A percentile compares a stretch with the other conserved stretches of the same genome.
Conservation (phyloP, 2,329 filamentous ascomycete species). For the Leptographium lundbergii region DNA sequence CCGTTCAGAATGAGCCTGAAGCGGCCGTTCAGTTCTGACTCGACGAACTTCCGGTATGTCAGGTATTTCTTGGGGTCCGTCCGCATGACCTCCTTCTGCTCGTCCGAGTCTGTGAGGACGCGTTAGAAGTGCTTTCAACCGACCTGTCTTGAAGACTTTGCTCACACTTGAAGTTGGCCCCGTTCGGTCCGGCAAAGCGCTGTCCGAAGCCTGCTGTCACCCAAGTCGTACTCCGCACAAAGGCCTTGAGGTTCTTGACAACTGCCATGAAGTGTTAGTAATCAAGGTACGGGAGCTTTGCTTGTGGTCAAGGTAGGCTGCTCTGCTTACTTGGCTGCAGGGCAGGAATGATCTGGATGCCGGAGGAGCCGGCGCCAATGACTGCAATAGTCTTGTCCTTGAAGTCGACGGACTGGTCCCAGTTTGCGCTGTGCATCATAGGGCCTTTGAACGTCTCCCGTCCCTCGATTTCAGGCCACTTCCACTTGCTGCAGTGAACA, state of each 20-base stretch:
- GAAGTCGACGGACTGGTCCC: conserved; percentile 35
- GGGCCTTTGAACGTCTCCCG: conserved; percentile 34
- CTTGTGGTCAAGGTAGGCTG: too few relatives aligned
- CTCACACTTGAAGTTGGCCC: conserved; percentile 5
- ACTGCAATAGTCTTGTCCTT: conserved; percentile 33
- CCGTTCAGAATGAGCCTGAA: conserved; percentile 28
- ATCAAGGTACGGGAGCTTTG: neutral
- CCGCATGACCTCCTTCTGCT: conserved; percentile 34
- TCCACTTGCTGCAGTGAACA: conserved; percentile 21
- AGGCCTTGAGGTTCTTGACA: conserved; percentile 12
- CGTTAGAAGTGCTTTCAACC: neutral
- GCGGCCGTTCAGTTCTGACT: conserved; percentile 35
- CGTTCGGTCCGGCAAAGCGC: neutral
- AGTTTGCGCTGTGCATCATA: conserved; percentile 41
- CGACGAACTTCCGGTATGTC: conserved; percentile 33
- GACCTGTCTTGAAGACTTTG: neutral
- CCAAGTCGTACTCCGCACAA: conserved; percentile 14
- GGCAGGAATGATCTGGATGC: conserved; percentile 29
- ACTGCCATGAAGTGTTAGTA: neutral
- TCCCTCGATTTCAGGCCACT: conserved; percentile 40
- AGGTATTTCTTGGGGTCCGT: conserved; percentile 41
- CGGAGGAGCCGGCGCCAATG: conserved; percentile 42
- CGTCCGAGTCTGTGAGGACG: conserved; percentile 16
- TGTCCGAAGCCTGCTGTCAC: conserved; percentile 13
- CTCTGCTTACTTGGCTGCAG: neutral